Percentiles rank a stretch among this genome's conserved stretches.
phyloP scores from a whole-genome alignment of 768 basidiomycete genomes.

The Goffeauzyma gilvescens region DNA sequence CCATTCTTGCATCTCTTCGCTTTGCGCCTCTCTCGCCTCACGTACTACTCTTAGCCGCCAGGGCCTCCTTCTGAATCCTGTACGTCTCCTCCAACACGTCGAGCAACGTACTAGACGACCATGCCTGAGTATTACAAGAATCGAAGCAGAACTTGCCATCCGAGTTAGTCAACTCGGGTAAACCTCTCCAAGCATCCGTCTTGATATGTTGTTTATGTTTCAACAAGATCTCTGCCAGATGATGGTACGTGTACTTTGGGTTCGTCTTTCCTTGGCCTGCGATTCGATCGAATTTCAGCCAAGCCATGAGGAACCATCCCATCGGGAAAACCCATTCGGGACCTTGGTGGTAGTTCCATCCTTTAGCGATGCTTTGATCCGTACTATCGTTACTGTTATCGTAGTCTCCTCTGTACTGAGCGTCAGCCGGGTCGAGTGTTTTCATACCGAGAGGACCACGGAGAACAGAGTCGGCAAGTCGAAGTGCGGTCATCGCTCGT shows the following conservation, averaged over 20 bases:
- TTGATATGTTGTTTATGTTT: conserved; percentile 53
- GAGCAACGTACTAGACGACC: conserved; percentile 80
- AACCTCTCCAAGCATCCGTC: conserved; percentile 71
- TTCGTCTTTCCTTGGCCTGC: conserved; percentile 58
- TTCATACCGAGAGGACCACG: conserved; percentile 89
- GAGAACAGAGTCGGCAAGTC: conserved; percentile 59
- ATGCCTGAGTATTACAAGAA: conserved; percentile 85
- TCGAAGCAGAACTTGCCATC: conserved; percentile 35
- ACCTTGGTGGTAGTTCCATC: conserved; percentile 64
- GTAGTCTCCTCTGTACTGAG: conserved; percentile 76
- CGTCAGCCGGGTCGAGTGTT: conserved; percentile 70
- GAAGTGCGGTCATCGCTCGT: conserved; percentile 61
- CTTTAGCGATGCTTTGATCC: conserved; percentile 74
- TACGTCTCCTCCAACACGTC: conserved; percentile 71
- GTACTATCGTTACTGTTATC: conserved; percentile 81
- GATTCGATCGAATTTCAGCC: conserved; percentile 63
- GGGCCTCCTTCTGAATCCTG: conserved; percentile 17
- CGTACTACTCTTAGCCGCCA: not conserved
- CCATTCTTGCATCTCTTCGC: too few species aligned
- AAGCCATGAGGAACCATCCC: conserved; percentile 87
- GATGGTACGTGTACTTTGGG: conserved; percentile 51
- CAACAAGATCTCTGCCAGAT: conserved; percentile 55
- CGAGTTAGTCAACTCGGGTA: conserved; percentile 49
- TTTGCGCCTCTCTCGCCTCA: not conserved
- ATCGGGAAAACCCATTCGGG: conserved; percentile 92